A percentile compares a stretch with the other conserved stretches of the same genome.
Conservation (phyloP, 1,139 yeast genomes). For the Geotrichum phurueaensis region DNA sequence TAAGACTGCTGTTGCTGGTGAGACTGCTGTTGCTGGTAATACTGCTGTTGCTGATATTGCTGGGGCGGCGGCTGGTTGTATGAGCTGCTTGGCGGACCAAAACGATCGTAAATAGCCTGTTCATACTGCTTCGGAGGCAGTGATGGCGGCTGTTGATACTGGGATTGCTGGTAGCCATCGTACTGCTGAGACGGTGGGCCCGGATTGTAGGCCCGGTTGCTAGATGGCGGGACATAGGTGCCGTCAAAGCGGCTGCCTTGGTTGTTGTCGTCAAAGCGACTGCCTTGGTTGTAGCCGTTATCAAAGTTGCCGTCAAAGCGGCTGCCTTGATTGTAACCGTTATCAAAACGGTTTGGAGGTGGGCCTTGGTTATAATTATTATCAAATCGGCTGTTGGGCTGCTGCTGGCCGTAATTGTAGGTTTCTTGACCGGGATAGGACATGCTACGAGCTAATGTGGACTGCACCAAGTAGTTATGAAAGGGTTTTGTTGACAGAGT, state of each 20-base stretch:
- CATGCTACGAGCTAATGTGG: too few relatives aligned
- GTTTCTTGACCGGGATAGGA: conserved; percentile 30
- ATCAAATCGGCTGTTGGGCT: background rate
- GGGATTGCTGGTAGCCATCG: background rate
- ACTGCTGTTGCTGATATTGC: conserved; percentile 12
- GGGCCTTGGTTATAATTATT: background rate
- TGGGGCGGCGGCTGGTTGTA: background rate
- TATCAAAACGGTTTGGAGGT: background rate
- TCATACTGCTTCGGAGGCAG: background rate
- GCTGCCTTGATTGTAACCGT: background rate
- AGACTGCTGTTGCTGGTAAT: conserved; percentile 14
- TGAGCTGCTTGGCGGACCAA: background rate
- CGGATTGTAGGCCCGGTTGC: background rate
- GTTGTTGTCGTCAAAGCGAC: background rate
- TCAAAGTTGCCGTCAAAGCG: background rate
- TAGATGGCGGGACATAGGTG: background rate
- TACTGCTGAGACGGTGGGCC: background rate
- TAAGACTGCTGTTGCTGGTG: background rate
- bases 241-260: background rate
- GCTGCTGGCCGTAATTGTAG: conserved; percentile 21
- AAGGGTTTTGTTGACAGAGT: too few relatives aligned
- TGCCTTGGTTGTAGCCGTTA: background rate
- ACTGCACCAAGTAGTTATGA: too few relatives aligned
- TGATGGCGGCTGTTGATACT: background rate
- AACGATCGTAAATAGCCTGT: background rate